A percentile compares a stretch with the other conserved stretches of the same genome.
These are phyloP conservation scores for Globisporangium orthogonon DNA, from an alignment of 352 stramenopile genomes.

Conservation along the genomic window DNA sequence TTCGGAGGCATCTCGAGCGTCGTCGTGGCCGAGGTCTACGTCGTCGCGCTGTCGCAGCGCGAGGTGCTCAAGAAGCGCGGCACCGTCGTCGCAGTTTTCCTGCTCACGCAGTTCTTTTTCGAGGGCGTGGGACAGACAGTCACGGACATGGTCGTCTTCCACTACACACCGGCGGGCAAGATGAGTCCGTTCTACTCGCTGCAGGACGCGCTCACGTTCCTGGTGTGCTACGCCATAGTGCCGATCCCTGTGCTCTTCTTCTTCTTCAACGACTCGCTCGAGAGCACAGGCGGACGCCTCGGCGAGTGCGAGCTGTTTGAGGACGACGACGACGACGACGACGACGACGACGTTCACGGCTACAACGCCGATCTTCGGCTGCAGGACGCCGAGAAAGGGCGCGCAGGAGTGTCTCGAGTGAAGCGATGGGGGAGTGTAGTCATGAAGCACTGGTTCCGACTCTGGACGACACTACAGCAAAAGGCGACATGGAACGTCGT, in stretches of 20 bases:
- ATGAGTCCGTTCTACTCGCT: slow-evolving; percentile 20
- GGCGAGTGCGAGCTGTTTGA: slow-evolving; percentile 16
- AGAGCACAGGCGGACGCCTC: slow-evolving; percentile 21
- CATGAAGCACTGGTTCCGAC: slow-evolving; percentile 22
- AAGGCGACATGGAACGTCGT: slow-evolving; percentile 30
- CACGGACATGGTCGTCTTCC: slow-evolving; percentile 24
- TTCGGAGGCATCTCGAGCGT: slow-evolving; percentile 39
- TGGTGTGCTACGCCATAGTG: slow-evolving; percentile 33
- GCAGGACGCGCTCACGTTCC: slow-evolving; percentile 23
- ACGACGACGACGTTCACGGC: slow-evolving; percentile 4
- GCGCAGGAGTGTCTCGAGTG: background rate
- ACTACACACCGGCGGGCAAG: slow-evolving; percentile 11
- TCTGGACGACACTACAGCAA: slow-evolving; percentile 25
- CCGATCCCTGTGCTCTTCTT: slow-evolving; percentile 26
- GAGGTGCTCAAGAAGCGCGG: slow-evolving; percentile 25
- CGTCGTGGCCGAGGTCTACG: slow-evolving; percentile 32
- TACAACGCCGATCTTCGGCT: background rate
- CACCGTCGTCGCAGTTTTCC: slow-evolving; percentile 22
- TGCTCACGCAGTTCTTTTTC: slow-evolving; percentile 27
- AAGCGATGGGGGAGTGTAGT: background rate
- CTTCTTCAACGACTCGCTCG: slow-evolving; percentile 32
- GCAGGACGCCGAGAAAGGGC: background rate
- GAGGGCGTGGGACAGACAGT: slow-evolving; percentile 29
- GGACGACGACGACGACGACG: slow-evolving; percentile 17
- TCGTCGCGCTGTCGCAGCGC: slow-evolving; percentile 32